These are phyloP conservation scores for Fusarium sp. DNA, from an alignment of 2,329 filamentous ascomycete species.

Conservation along the genomic window DNA sequence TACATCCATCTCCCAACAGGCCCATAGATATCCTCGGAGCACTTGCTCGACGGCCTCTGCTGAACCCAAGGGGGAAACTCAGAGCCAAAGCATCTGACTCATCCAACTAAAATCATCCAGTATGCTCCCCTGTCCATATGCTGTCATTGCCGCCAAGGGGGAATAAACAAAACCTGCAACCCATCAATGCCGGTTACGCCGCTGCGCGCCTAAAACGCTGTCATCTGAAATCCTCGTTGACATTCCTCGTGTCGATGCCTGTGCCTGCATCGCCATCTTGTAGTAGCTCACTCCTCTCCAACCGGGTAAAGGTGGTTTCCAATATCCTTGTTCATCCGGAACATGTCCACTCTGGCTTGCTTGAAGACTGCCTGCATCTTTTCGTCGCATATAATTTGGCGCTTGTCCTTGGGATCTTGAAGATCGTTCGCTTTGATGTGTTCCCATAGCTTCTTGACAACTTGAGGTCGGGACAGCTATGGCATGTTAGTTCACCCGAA, in stretches of 20 bases:
- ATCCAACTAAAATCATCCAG: slow-evolving; percentile 22
- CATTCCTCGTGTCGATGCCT: slow-evolving; percentile 1
- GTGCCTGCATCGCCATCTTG: neutral
- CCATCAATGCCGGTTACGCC: slow-evolving; percentile 46
- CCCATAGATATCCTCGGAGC: neutral
- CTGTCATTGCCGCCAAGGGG: slow-evolving; percentile 40
- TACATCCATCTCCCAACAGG: slow-evolving; percentile 3
- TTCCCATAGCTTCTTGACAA: slow-evolving; percentile 95
- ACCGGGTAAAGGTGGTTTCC: slow-evolving; percentile 89
- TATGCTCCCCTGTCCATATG: slow-evolving; percentile 39
- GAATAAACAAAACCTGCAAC: slow-evolving; percentile 41
- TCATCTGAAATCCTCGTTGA: slow-evolving; percentile 35
- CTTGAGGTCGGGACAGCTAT: slow-evolving; percentile 91
- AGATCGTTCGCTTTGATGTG: slow-evolving; percentile 91
- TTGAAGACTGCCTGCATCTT: slow-evolving; percentile 94
- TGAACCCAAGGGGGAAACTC: neutral
- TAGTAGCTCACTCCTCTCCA: slow-evolving; percentile 61
- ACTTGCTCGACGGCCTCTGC: neutral
- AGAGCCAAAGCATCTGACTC: neutral
- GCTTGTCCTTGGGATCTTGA: slow-evolving; percentile 91
- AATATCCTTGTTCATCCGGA: slow-evolving; percentile 98
- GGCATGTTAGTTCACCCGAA: slow-evolving; percentile 18
- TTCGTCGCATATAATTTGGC: slow-evolving; percentile 93
- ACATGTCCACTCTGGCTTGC: slow-evolving; percentile 93
- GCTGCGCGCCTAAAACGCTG: slow-evolving; percentile 43